Conservation (phyloP, 2,329 filamentous ascomycete species). For the Trichophyton benhamiae region DNA sequence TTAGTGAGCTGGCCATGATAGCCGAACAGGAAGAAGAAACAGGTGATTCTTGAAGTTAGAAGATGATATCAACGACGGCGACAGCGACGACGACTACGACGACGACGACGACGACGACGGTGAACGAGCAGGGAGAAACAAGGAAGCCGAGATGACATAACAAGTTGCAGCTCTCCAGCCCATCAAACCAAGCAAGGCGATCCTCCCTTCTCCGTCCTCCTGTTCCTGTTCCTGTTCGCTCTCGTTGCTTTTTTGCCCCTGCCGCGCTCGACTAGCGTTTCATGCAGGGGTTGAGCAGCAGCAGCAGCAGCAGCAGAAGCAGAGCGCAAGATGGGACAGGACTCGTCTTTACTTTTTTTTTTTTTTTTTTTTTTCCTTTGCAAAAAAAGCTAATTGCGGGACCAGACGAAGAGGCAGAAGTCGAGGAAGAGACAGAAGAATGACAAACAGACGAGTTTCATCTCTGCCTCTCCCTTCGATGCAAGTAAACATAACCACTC, state of each 20-base stretch:
- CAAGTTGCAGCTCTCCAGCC: not conserved
- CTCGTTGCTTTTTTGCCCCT: not conserved
- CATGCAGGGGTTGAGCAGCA: not conserved
- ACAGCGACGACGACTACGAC: not conserved
- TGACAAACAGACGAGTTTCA: not conserved
- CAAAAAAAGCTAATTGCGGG: not conserved
- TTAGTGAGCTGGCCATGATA: not conserved
- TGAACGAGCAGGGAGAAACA: not conserved
- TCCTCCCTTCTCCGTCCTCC: not conserved
- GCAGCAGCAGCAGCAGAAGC: not conserved
- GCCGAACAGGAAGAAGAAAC: not conserved
- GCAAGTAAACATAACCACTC: not conserved
- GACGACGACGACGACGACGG: not conserved
- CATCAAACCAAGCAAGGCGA: not conserved
- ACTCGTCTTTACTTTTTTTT: no score
- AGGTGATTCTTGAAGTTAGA: not conserved
- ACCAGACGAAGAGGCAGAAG: not conserved
- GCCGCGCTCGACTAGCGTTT: not conserved
- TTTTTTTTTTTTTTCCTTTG: no score
- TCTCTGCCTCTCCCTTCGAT: not conserved
- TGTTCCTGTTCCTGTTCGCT: not conserved
- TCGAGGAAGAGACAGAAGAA: not conserved
- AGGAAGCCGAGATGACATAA: not conserved
- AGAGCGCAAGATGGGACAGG: no score
- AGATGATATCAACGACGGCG: not conserved